phyloP scores from a whole-genome alignment of 768 basidiomycete species.

The Termitomyces sp. region DNA sequence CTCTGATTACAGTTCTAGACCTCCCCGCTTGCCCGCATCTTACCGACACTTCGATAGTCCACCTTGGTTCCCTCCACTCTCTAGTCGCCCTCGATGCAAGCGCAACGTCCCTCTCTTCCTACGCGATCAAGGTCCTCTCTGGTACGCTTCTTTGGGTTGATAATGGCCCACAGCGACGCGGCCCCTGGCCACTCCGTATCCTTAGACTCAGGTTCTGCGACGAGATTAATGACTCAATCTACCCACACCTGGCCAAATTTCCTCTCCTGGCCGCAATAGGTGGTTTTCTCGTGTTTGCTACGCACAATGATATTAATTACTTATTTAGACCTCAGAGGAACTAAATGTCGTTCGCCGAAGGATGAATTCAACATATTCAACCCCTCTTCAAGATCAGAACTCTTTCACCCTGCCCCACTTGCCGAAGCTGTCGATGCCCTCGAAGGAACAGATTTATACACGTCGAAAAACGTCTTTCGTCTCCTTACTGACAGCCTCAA shows the following conservation, averaged over 20 bases:
- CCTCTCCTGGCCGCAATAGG: slow-evolving; percentile 62
- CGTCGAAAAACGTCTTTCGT: slow-evolving; percentile 18
- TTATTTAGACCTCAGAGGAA: slow-evolving; percentile 46
- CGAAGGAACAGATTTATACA: slow-evolving; percentile 8
- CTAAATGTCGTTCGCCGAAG: slow-evolving; percentile 30
- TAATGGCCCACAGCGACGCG: slow-evolving; percentile 26
- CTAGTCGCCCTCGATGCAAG: slow-evolving; percentile 67
- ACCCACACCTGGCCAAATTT: slow-evolving; percentile 41
- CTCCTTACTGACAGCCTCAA: slow-evolving; percentile 22
- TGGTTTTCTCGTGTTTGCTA: slow-evolving; percentile 26
- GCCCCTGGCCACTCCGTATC: slow-evolving; percentile 58
- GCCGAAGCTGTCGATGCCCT: slow-evolving; percentile 28
- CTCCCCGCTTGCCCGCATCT: slow-evolving; percentile 54
- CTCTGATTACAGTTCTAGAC: slow-evolving; percentile 63
- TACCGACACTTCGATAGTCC: slow-evolving; percentile 51
- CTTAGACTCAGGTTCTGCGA: slow-evolving; percentile 54
- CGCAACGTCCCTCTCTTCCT: slow-evolving; percentile 44
- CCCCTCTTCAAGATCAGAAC: slow-evolving; percentile 22
- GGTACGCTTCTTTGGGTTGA: slow-evolving; percentile 40
- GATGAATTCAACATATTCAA: slow-evolving; percentile 13
- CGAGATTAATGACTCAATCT: slow-evolving; percentile 41
- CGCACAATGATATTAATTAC: slow-evolving; percentile 8
- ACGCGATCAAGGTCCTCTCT: slow-evolving; percentile 51
- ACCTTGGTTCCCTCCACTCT: slow-evolving; percentile 48
- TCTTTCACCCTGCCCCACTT: slow-evolving; percentile 44